These are phyloP conservation scores for Cercospora berteroae DNA, from an alignment of 2,329 filamentous ascomycete genomes.

Conservation along the genomic window DNA sequence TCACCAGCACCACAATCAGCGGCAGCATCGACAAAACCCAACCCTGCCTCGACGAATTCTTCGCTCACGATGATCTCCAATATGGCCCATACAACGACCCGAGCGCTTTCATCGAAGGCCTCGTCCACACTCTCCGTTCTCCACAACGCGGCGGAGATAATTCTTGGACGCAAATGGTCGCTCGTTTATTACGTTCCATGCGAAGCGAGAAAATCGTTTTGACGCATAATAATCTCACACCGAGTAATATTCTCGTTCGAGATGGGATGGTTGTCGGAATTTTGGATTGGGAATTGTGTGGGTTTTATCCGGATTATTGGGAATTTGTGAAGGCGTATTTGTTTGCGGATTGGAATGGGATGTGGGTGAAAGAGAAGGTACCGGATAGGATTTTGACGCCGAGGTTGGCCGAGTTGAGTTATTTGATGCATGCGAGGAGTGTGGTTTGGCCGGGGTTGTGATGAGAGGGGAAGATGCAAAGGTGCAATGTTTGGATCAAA, in stretches of 20 bases:
- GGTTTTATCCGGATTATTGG: slow-evolving; percentile 22
- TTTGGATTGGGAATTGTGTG: slow-evolving; percentile 24
- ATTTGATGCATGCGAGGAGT: slow-evolving; percentile 9
- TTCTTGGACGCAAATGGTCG: slow-evolving; percentile 7
- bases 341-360: slow-evolving; percentile 12
- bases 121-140: not conserved
- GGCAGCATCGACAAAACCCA: not conserved
- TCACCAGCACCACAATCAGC: slow-evolving; percentile 5
- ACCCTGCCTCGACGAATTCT: slow-evolving; percentile 12
- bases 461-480: not conserved
- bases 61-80: not conserved
- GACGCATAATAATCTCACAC: slow-evolving; percentile 23
- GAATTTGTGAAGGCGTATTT: slow-evolving; percentile 17
- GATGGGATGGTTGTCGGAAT: slow-evolving; percentile 19
- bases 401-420: slow-evolving; percentile 4
- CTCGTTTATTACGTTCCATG: slow-evolving; percentile 5
- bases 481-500: not conserved
- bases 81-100: not conserved
- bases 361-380: slow-evolving; percentile 10
- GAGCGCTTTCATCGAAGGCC: slow-evolving; percentile 4
- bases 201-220: slow-evolving; percentile 14
- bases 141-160: slow-evolving; percentile 1
- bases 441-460: slow-evolving; percentile 3
- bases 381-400: slow-evolving; percentile 14
- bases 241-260: slow-evolving; percentile 24